Base-by-base conservation (phyloP, 495 filamentous ascomycete species). In the Aspergillus avenaceus region DNA sequence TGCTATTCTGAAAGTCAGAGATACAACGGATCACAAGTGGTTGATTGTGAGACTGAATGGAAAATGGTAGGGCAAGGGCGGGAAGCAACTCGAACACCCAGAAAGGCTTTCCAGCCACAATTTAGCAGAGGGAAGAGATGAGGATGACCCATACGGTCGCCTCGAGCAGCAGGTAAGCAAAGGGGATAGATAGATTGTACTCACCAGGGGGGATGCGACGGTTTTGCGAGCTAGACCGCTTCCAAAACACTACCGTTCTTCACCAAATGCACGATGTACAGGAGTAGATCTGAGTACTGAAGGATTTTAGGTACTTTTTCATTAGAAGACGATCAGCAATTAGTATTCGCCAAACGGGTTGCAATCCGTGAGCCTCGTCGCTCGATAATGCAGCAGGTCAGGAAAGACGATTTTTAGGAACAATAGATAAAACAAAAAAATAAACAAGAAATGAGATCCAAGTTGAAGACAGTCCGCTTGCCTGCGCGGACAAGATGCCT, bases 231-330 rank as follows among this genome's bases (percentile, higher is more conserved):
- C 19, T 27, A 34, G 34, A 11, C 26, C 34, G 34, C 42, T 43
- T 44, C 50, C 42, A 58, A 53, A 54, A 45, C 50, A 43, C 50
- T 23, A 51, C 45, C 40, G 40, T 45, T 52, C 41, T 43, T 54
- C 55, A 51, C 21, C 29, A 41, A 41, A 36, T 27, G 45, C 41
- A 51, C 41, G 28, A 50, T 40, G 49, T 45, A 49, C 38, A 44
- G 23, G 29, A 32, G 31, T 53, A 54, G 53, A 60, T 51, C 46
- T 50, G 34, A 47, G 43, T 37, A 45, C 42, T 46, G 27, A 55
- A 49, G 48, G 31, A 38, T 38, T 31, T 41, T 36, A 47, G 48
- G 36, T 45, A 42, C 43, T 38, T 50, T 28, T 40, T 36, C 48
- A 23, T 42, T 42, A 18, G 24, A 29, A 48, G 37, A 29, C 22